Evolutionary conservation across 495 filamentous ascomycete species (phyloP).

Genomic region (Penicillium samsonianum): DNA sequence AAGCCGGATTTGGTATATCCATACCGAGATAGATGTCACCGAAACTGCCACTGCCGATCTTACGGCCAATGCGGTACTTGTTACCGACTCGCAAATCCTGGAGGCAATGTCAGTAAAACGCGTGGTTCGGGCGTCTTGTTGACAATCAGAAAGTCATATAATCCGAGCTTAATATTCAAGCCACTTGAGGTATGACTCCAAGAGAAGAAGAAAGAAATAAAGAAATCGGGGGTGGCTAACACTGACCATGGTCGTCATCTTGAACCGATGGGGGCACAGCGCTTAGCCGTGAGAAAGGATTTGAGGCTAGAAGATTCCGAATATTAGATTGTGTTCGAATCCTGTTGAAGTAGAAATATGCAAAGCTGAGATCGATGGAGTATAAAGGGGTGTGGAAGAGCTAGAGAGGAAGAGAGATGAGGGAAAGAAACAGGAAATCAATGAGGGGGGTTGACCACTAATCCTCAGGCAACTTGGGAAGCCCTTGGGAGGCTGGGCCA

Average conservation of each 20-base stretch:
- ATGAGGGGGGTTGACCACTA: slow-evolving; percentile 9
- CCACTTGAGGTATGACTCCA: background rate
- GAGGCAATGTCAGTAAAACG: slow-evolving; percentile 22
- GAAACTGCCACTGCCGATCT: slow-evolving; percentile 98
- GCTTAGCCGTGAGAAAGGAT: slow-evolving; percentile 33
- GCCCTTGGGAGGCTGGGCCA: slow-evolving; percentile 18
- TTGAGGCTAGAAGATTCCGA: slow-evolving; percentile 9
- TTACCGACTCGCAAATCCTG: slow-evolving; percentile 99
- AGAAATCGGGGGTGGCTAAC: slow-evolving; percentile 15
- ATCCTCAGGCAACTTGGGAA: slow-evolving; percentile 10
- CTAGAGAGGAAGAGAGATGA: background rate
- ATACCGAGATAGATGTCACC: slow-evolving; percentile 97
- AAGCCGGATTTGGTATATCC: slow-evolving; percentile 19
- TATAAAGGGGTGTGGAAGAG: background rate
- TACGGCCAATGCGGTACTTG: slow-evolving; percentile 99
- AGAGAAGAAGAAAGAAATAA: background rate
- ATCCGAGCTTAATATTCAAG: background rate
- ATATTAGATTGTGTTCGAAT: background rate
- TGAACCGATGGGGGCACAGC: slow-evolving; percentile 41
- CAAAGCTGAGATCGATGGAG: background rate
- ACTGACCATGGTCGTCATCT: slow-evolving; percentile 55
- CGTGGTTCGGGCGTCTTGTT: background rate
- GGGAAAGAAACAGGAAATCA: slow-evolving; percentile 2
- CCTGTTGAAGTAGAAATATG: slow-evolving; percentile 8
- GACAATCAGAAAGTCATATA: too few species aligned